Conservation (phyloP, 2,329 filamentous ascomycete genomes). For the Teratosphaeria zuluensis region DNA sequence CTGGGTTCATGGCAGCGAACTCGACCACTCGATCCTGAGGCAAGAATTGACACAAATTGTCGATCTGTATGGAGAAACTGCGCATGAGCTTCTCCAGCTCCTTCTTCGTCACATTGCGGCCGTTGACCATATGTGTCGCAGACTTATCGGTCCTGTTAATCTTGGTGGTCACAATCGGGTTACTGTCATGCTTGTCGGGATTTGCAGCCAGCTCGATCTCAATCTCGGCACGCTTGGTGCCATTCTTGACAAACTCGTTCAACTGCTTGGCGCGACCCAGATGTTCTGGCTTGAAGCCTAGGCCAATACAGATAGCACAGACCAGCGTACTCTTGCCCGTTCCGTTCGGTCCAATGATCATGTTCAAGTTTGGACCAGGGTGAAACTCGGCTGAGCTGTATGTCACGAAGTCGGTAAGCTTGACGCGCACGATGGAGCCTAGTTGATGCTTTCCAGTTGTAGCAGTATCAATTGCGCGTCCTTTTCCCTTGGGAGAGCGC, state of each 20-base stretch:
- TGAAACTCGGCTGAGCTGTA: slow-evolving; percentile 88
- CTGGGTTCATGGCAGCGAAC: slow-evolving; percentile 73
- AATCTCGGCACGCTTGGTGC: slow-evolving; percentile 63
- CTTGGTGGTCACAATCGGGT: slow-evolving; percentile 63
- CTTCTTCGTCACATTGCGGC: slow-evolving; percentile 50
- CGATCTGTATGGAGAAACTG: slow-evolving; percentile 80
- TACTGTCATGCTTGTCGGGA: slow-evolving; percentile 45
- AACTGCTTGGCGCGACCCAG: slow-evolving; percentile 78
- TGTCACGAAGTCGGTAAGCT: slow-evolving; percentile 82
- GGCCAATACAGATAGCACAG: slow-evolving; percentile 86
- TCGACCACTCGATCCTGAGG: slow-evolving; percentile 94
- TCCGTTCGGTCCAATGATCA: slow-evolving; percentile 98
- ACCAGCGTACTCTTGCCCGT: slow-evolving; percentile 96
- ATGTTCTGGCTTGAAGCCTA: slow-evolving; percentile 74
- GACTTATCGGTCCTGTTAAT: slow-evolving; percentile 79
- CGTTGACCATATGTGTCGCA: slow-evolving; percentile 69
- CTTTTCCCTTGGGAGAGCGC: slow-evolving; percentile 16
- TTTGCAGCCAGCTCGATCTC: slow-evolving; percentile 79
- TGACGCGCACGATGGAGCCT: slow-evolving; percentile 81
- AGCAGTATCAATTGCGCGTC: slow-evolving; percentile 7
- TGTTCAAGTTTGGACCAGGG: slow-evolving; percentile 86
- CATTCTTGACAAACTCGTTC: slow-evolving; percentile 89
- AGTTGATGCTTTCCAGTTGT: slow-evolving; percentile 42
- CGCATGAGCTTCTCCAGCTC: slow-evolving; percentile 58
- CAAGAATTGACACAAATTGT: slow-evolving; percentile 94